Evolutionary conservation across 352 stramenopile species (phyloP), one percentile per base, ranked within the genome.

Genomic region (Globisporangium nodosum): DNA sequence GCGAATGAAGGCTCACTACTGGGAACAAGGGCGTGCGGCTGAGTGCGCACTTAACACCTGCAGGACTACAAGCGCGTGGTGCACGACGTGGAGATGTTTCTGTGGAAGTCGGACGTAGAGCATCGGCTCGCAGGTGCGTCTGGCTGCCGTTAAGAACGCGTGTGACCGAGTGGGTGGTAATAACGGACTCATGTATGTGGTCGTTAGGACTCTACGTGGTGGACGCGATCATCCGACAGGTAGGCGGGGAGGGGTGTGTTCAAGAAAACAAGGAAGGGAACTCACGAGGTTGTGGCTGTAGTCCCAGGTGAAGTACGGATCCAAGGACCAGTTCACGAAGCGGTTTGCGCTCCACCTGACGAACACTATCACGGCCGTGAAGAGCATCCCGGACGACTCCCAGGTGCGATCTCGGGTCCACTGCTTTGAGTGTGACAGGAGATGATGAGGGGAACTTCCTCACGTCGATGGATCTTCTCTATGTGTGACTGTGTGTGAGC

Each of bases 1-100:
- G 57, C 33, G 1, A 27, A 27, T 27, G 24, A 27, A 27, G 24
- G 24, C 24, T 27, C 24, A 27, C 24, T 27, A 37, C 5, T 37
- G 6, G 33, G 33, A 12, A 37, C 33, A 37, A 11, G 33, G 33
- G 33, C 9, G 33, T 37, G 33, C 9, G 33, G 33, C 33, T 37
- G 33, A 37, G 33, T 37, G 33, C 33, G 33, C 9, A 37, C 33
- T 11, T 37, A 37, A 37, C 33, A 37, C 12, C 16, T 43, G 30
- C 18, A 94, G 82, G 82, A 85, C 58, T 94, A 94, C 66, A 94
- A 94, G 61, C 82, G 87, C 54, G 85, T 94, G 47, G 85, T 94
- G 56, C 82, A 94, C 39, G 85, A 92, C 40, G 81, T 94, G 8
- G 85, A 94, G 69, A 67, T 84, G 35, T 90, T 92, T 66, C 43